Evolutionary conservation across 1,284 basidiomycete species (phyloP).

Genomic region (Trametes polyzona): DNA sequence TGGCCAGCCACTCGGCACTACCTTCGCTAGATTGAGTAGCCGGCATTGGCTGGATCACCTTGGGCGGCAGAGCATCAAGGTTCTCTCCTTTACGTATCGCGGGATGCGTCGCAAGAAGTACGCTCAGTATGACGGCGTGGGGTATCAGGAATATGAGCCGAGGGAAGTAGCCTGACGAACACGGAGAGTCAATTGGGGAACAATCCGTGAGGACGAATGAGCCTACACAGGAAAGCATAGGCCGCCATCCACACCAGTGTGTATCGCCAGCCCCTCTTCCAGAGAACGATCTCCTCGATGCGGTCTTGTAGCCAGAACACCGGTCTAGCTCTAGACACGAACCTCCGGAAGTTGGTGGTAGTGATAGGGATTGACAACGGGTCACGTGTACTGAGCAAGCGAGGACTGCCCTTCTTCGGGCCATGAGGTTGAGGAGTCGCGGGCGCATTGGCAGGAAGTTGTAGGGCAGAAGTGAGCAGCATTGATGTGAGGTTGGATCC

Average conservation of each 20-base stretch:
- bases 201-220: not conserved
- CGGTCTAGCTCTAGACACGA: slow-evolving; percentile 66
- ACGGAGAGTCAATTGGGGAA: not conserved
- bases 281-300: slow-evolving; percentile 72
- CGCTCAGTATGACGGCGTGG: slow-evolving; percentile 53
- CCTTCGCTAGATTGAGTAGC: slow-evolving; percentile 52
- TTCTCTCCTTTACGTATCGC: slow-evolving; percentile 25
- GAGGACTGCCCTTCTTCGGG: slow-evolving; percentile 32
- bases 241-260: slow-evolving; percentile 68
- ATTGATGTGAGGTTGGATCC: slow-evolving; percentile 38
- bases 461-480: slow-evolving; percentile 39
- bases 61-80: slow-evolving; percentile 14
- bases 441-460: slow-evolving; percentile 35
- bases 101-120: slow-evolving; percentile 64
- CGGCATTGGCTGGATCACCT: slow-evolving; percentile 38
- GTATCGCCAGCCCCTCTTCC: slow-evolving; percentile 69
- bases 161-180: slow-evolving; percentile 64
- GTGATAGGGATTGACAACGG: slow-evolving; percentile 73
- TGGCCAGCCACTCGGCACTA: slow-evolving; percentile 73
- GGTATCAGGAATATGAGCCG: slow-evolving; percentile 67
- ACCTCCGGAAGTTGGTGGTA: slow-evolving; percentile 73
- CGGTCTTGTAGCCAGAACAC: slow-evolving; percentile 82
- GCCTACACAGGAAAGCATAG: slow-evolving; percentile 74
- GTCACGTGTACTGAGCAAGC: slow-evolving; percentile 54
- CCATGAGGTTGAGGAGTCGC: slow-evolving; percentile 26